phyloP scores from a whole-genome alignment of 345 rosid genomes.

The Salix suchowensis region DNA sequence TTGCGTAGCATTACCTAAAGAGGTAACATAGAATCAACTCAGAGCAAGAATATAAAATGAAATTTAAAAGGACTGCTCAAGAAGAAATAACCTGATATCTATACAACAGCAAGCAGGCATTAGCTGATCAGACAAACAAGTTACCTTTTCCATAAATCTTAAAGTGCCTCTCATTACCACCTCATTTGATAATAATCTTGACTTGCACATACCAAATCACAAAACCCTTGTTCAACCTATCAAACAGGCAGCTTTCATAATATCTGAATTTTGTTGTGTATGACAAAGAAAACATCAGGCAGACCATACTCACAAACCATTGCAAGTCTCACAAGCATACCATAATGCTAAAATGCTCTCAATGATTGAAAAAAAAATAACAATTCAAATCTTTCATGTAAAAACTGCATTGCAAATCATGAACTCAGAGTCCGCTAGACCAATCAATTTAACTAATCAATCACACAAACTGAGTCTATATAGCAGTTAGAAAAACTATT shows the following conservation, averaged over 20 bases:
- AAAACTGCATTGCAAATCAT: not conserved
- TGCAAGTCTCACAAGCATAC: not conserved
- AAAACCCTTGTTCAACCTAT: not conserved
- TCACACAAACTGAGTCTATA: not conserved
- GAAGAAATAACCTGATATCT: not conserved
- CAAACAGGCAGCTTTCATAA: not conserved
- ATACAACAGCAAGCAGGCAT: not conserved
- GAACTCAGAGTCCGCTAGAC: not conserved
- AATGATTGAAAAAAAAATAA: too few relatives aligned
- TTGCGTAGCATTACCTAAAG: not conserved
- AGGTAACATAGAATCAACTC: not conserved
- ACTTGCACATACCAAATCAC: not conserved
- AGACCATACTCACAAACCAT: not conserved
- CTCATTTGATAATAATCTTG: not conserved
- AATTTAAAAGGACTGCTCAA: not conserved
- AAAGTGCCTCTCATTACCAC: not conserved
- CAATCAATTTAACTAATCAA: not conserved
- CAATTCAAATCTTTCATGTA: not conserved
- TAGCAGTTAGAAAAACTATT: not conserved
- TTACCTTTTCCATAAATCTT: not conserved
- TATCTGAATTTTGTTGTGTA: not conserved
- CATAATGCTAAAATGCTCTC: not conserved
- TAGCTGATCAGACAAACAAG: too few relatives aligned
- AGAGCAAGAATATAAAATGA: not conserved
- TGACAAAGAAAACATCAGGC: not conserved